Base-by-base conservation (phyloP, 2,329 filamentous ascomycete genomes). In the Metarhizium rileyi region DNA sequence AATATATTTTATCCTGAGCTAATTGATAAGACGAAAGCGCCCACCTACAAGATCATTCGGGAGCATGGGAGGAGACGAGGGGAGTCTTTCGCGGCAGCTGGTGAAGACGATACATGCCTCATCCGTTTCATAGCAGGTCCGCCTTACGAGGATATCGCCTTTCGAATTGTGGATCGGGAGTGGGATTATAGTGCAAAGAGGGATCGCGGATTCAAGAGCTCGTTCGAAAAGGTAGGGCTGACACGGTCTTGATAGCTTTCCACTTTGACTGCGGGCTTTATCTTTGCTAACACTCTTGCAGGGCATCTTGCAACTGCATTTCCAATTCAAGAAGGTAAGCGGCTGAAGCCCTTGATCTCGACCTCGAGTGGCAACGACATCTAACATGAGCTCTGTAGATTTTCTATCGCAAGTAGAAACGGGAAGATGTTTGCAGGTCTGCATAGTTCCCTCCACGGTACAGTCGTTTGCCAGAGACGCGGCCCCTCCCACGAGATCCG, bases 1-100 rank as follows among this genome's bases (percentile, higher is more conserved):
- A 97, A 98, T 70, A 91, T 98, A 47, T 98, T 98, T 70, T 98
- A 98, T 63, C 93, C 93, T 0, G 93, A 98, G 59, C 80, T 98
- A 28, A 89, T 97, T 61, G 90, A 97, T 72, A 95, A 91, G 70
- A 81, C 84, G 28, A 95, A 90, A 68, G 90, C 93, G 2, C 93
- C 93, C 9, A 97, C 90, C 0, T 98, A 94, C 70, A 88, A 88
- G 64, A 97, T 98, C 57, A 88, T 96, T 62, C 84, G 93, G 38
- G 93, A 97, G 68, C 83, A 93, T 61, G 93, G 93, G 16, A 78
- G 93, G 51, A 86, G 87, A 64, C 81, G 88, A 52, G 93, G 93
- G 23, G 87, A 98, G 68, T 95, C 90, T 10, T 90, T 93, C 67
- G 90, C 91, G 2, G 86, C 88, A 0, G 91, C 93, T 30, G 93